phyloP scores from a whole-genome alignment of 495 filamentous ascomycete genomes.

The Penicillium ucsense region DNA sequence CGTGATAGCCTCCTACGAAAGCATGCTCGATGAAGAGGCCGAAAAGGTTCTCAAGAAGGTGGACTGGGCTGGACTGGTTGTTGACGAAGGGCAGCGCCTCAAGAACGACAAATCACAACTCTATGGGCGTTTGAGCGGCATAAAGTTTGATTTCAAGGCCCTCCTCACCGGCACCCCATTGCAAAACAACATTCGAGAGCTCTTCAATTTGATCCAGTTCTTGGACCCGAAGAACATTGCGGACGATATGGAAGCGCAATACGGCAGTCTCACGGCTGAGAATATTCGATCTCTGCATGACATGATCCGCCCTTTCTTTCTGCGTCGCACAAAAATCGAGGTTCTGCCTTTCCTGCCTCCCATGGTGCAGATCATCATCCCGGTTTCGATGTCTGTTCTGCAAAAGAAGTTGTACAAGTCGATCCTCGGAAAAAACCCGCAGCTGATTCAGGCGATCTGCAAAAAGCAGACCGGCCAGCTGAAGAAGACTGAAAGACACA shows the following conservation, averaged over 20 bases:
- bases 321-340: constrained; percentile 77
- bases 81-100: constrained; percentile 92
- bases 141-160: constrained; percentile 70
- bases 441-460: constrained; percentile 83
- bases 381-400: constrained; percentile 81
- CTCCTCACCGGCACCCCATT: constrained; percentile 85
- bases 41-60: constrained; percentile 52
- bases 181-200: constrained; percentile 88
- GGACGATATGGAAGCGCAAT: constrained; percentile 61
- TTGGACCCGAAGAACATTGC: constrained; percentile 64
- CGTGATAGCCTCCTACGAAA: constrained; percentile 90
- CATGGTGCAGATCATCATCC: constrained; percentile 89
- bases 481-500: constrained; percentile 60
- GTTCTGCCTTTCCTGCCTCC: constrained; percentile 85
- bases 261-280: constrained; percentile 62
- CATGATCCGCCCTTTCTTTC: constrained; percentile 74
- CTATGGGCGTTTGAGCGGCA: constrained; percentile 58
- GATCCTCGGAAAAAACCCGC: constrained; percentile 79
- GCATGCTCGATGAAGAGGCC: constrained; percentile 59
- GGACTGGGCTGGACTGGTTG: constrained; percentile 79
- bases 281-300: constrained; percentile 74
- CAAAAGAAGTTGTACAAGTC: constrained; percentile 94
- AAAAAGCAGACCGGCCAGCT: constrained; percentile 43
- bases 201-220: constrained; percentile 95
- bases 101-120: constrained; percentile 86